Evolutionary conservation across 1,139 yeast species (phyloP).

Genomic region (Sugiyamaella grinbergsii): DNA sequence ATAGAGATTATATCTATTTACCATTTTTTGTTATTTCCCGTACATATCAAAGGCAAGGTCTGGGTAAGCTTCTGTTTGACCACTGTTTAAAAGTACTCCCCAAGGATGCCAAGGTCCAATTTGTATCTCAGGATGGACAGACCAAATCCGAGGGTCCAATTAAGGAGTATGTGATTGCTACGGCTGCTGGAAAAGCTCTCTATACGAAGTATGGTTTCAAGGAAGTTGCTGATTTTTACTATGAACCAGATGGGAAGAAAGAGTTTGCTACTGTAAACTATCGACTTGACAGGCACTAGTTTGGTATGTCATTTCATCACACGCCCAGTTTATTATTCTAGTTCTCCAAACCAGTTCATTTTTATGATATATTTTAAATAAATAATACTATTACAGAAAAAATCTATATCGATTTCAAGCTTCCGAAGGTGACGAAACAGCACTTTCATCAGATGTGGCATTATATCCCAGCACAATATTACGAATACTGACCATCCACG

Average conservation of each 20-base stretch:
- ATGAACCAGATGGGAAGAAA: constrained; percentile 17
- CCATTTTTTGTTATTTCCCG: constrained; percentile 25
- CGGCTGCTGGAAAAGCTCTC: constrained; percentile 23
- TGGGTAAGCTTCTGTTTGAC: constrained; percentile 21
- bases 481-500: constrained; percentile 58
- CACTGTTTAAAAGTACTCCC: constrained; percentile 22
- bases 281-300: constrained; percentile 7
- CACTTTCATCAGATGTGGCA: constrained; percentile 18
- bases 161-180: constrained; percentile 24
- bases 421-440: constrained; percentile 18
- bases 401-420: not conserved
- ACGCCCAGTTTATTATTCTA: no score
- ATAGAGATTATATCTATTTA: constrained; percentile 24
- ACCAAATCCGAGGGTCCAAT: constrained; percentile 25
- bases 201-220: constrained; percentile 26
- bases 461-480: constrained; percentile 29
- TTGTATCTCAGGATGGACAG: constrained; percentile 22
- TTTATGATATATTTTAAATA: constrained; percentile 3
- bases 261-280: constrained; percentile 11
- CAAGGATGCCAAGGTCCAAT: constrained; percentile 11
- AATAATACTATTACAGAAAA: constrained; percentile 8
- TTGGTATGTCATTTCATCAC: no score
- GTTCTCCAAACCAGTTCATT: not conserved
- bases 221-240: constrained; percentile 7
- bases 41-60: constrained; percentile 24